Percentiles rank a stretch among this genome's conserved stretches.
These are phyloP conservation scores for Hyaloscypha bicolor DNA, from an alignment of 495 filamentous ascomycete species.

Conservation along the genomic window DNA sequence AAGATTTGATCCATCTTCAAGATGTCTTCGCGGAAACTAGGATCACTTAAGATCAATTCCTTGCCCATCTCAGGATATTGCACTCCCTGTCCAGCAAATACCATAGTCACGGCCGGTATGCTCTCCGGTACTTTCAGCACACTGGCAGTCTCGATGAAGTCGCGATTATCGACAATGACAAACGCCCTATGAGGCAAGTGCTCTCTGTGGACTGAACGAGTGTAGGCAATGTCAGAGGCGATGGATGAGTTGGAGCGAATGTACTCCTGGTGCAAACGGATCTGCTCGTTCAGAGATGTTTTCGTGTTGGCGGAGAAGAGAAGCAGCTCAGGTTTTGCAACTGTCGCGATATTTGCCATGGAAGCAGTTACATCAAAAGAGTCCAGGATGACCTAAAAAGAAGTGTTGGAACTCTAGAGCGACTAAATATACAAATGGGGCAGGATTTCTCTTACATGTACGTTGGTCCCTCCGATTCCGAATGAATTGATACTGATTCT, in stretches of 20 bases:
- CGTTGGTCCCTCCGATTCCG: slow-evolving; percentile 61
- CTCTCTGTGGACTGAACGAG: slow-evolving; percentile 5
- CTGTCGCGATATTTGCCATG: not conserved
- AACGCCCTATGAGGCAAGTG: slow-evolving; percentile 10
- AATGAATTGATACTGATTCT: slow-evolving; percentile 39
- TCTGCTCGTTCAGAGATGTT: slow-evolving; percentile 1
- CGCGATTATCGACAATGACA: slow-evolving; percentile 2
- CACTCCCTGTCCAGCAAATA: slow-evolving; percentile 34
- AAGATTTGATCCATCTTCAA: slow-evolving; percentile 11
- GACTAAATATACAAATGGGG: not conserved
- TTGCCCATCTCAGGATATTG: slow-evolving; percentile 63
- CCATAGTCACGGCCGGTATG: not conserved
- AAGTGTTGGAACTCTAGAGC: not conserved
- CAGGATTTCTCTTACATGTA: slow-evolving; percentile 42
- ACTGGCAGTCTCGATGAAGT: not conserved
- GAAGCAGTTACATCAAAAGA: not conserved
- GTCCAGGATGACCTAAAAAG: not conserved
- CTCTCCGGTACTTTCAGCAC: not conserved
- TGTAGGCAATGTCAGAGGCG: slow-evolving; percentile 15
- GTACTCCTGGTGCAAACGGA: slow-evolving; percentile 1
- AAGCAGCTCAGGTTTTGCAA: slow-evolving; percentile 1
- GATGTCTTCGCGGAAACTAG: slow-evolving; percentile 36
- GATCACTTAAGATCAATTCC: slow-evolving; percentile 45
- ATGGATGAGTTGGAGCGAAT: not conserved
- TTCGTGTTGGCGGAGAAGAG: slow-evolving; percentile 19